Percentiles rank a stretch among this genome's conserved stretches.
phyloP scores from a whole-genome alignment of 2,329 filamentous ascomycete species.

The Dactylellina drechsleri region DNA sequence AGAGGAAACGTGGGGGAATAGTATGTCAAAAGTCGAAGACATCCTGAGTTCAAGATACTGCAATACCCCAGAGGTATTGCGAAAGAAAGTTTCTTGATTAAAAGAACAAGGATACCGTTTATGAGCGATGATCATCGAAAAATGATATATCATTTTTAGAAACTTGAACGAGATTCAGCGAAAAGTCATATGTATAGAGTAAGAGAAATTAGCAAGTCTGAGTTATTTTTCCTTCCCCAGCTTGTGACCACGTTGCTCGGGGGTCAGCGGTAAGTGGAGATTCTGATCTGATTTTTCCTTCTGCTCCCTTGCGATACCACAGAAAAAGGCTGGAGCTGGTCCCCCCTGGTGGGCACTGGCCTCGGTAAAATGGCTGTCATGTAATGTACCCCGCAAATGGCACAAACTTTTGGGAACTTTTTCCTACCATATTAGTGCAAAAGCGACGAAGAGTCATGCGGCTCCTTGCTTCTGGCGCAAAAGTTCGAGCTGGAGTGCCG shows the following conservation, averaged over 20 bases:
- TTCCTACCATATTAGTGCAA: constrained; percentile 18
- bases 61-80: constrained; percentile 36
- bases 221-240: constrained; percentile 39
- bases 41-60: constrained; percentile 10
- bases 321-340: not conserved
- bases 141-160: constrained; percentile 42
- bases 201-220: constrained; percentile 54
- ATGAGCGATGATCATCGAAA: constrained; percentile 11
- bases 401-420: constrained; percentile 30
- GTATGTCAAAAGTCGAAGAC: not conserved
- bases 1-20: constrained; percentile 32
- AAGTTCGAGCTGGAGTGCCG: constrained; percentile 15
- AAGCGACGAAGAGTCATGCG: constrained; percentile 40
- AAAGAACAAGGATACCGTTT: too few species aligned
- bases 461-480: constrained; percentile 3
- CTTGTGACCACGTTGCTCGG: constrained; percentile 45
- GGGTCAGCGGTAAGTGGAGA: constrained; percentile 54
- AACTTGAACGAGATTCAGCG: constrained; percentile 1
- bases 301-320: not conserved
- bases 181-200: constrained; percentile 29
- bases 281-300: constrained; percentile 23
- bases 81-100: constrained; percentile 10
- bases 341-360: constrained; percentile 18
- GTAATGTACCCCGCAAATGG: constrained; percentile 55
- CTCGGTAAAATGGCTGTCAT: constrained; percentile 52